phyloP scores from a whole-genome alignment of 345 rosid genomes.

The Sonneratia alba region DNA sequence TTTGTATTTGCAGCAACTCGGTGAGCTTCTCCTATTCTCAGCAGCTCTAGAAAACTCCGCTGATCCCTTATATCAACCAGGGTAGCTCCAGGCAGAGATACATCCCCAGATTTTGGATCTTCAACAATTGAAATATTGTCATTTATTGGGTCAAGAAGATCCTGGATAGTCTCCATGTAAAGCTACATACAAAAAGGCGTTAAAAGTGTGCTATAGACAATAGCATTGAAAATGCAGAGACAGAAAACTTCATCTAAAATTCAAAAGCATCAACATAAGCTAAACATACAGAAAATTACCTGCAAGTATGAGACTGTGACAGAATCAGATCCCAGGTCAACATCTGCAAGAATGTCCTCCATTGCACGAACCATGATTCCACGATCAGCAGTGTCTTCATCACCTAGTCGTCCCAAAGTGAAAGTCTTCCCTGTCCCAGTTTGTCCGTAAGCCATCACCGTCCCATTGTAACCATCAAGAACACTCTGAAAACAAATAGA shows the following conservation, averaged over 20 bases:
- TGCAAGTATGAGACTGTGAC: constrained; percentile 81
- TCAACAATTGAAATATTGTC: constrained; percentile 90
- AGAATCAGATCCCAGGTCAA: constrained; percentile 69
- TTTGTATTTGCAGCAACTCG: constrained; percentile 94
- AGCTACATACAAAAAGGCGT: constrained; percentile 35
- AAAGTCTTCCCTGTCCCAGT: constrained; percentile 98
- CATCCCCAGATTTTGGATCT: constrained; percentile 96
- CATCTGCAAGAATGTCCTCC: constrained; percentile 78
- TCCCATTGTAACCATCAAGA: constrained; percentile 95
- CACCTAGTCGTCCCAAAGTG: constrained; percentile 86
- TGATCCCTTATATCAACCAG: constrained; percentile 73
- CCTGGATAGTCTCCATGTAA: constrained; percentile 97
- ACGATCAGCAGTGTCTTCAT: constrained; percentile 86
- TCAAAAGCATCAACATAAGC: background rate
- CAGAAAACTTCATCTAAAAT: background rate
- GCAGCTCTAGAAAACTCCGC: constrained; percentile 61
- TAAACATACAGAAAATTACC: constrained; percentile 26
- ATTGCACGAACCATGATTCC: constrained; percentile 98
- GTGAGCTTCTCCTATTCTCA: constrained; percentile 81
- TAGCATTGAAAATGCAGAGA: background rate
- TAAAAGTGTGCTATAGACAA: background rate
- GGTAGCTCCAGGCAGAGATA: constrained; percentile 85
- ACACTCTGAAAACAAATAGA: constrained; percentile 52
- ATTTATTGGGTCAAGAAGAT: constrained; percentile 83
- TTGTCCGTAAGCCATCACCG: constrained; percentile 99